Percentiles rank a stretch among this genome's conserved stretches.
These are phyloP conservation scores for Pichia thaimueangensis DNA, from an alignment of 805 yeast genomes.

Conservation along the genomic window DNA sequence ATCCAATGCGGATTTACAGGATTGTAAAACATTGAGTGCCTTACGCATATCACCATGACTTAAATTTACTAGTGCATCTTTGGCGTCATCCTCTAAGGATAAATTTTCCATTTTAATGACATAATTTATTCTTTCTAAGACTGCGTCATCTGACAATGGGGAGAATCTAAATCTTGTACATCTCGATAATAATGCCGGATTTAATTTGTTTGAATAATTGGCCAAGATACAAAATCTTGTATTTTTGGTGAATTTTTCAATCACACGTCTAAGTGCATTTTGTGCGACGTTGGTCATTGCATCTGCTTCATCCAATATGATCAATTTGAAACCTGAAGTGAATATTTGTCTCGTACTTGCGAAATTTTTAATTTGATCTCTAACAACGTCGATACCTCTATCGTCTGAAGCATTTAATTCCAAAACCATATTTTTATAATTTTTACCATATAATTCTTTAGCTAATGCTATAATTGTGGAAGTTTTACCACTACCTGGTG, in stretches of 20 bases:
- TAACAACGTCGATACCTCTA: slow-evolving; percentile 96
- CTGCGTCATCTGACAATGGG: slow-evolving; percentile 66
- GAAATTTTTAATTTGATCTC: slow-evolving; percentile 93
- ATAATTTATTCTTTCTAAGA: slow-evolving; percentile 56
- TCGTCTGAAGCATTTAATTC: slow-evolving; percentile 97
- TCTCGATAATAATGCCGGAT: slow-evolving; percentile 90
- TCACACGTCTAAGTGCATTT: slow-evolving; percentile 74
- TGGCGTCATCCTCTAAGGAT: slow-evolving; percentile 51
- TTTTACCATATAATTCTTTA: slow-evolving; percentile 74
- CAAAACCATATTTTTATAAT: slow-evolving; percentile 80
- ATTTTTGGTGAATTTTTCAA: slow-evolving; percentile 88
- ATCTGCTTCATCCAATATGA: slow-evolving; percentile 93
- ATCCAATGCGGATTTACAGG: slow-evolving; percentile 76
- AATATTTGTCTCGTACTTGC: slow-evolving; percentile 95
- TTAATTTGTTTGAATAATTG: slow-evolving; percentile 89
- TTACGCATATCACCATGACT: slow-evolving; percentile 97
- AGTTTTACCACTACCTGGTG: slow-evolving; percentile 92
- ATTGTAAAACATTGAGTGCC: slow-evolving; percentile 88
- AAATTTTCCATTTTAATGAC: slow-evolving; percentile 69
- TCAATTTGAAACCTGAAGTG: slow-evolving; percentile 74
- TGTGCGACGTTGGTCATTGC: slow-evolving; percentile 89
- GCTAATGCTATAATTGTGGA: slow-evolving; percentile 87
- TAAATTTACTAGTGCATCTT: slow-evolving; percentile 56
- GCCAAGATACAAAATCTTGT: slow-evolving; percentile 96
- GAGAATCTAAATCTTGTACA: slow-evolving; percentile 93